Percentiles rank a stretch among this genome's conserved stretches.
phyloP scores from a whole-genome alignment of 2,329 filamentous ascomycete genomes.

The Fusarium sp. region DNA sequence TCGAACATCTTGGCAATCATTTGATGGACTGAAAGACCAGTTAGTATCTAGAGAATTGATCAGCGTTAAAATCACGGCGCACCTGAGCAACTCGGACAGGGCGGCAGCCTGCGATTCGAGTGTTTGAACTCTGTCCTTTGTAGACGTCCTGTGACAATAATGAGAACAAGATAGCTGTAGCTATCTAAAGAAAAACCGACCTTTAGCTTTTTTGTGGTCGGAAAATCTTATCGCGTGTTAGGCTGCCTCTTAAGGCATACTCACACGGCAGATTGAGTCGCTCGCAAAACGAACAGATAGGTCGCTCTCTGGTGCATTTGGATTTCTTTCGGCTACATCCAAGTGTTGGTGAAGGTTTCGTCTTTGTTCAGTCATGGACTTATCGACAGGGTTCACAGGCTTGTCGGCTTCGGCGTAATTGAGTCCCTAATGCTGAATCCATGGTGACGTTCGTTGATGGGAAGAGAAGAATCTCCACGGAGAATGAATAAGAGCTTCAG shows the following conservation, averaged over 20 bases:
- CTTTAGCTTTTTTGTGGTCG: background rate
- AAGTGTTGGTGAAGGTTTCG: rapidly evolving
- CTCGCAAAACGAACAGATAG: slow-evolving; percentile 20
- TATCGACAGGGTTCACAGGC: slow-evolving; percentile 27
- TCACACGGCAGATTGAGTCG: slow-evolving; percentile 4
- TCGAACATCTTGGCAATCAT: too few relatives aligned
- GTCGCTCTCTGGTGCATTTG: slow-evolving; percentile 21
- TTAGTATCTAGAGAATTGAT: too few relatives aligned
- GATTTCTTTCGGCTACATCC: slow-evolving; percentile 8
- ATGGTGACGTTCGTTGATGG: background rate
- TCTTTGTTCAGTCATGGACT: background rate
- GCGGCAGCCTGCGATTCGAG: slow-evolving; percentile 12
- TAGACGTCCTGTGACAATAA: background rate
- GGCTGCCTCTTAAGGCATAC: slow-evolving; percentile 11
- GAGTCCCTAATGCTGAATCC: background rate
- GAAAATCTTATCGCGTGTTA: rapidly evolving
- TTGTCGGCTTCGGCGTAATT: background rate
- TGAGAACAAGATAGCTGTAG: background rate
- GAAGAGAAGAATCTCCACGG: background rate
- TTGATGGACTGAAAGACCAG: too few relatives aligned
- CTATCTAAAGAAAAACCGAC: background rate
- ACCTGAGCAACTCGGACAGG: background rate
- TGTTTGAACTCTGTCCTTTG: background rate
- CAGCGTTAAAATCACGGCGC: background rate
- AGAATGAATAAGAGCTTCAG: background rate